phyloP scores from a whole-genome alignment of 805 yeast species.

The Jamesozyma rosinii region DNA sequence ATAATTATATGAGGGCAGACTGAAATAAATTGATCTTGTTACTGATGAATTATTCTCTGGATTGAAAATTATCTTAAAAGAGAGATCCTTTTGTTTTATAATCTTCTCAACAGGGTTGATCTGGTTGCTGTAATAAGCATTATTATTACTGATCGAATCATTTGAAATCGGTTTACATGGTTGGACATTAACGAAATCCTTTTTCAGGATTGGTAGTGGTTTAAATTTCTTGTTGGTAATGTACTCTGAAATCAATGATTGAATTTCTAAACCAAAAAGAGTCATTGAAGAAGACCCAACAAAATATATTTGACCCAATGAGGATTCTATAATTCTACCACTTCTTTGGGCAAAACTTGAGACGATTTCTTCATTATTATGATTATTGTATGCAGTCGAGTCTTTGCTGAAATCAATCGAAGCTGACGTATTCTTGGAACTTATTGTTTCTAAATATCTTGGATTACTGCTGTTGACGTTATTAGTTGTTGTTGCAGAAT shows the following conservation, averaged over 20 bases:
- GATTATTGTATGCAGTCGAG: no score
- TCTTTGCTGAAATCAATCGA: not conserved
- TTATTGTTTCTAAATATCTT: not conserved
- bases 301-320: constrained; percentile 67
- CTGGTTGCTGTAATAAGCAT: not conserved
- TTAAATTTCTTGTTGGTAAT: constrained; percentile 13
- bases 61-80: not conserved
- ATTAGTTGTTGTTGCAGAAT: not conserved
- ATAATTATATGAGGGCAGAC: constrained; percentile 63
- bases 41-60: not conserved
- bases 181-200: constrained; percentile 2
- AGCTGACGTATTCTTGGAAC: not conserved
- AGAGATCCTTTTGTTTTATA: not conserved
- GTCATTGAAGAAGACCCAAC: constrained; percentile 83
- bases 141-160: not conserved
- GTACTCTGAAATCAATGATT: constrained; percentile 45
- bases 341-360: constrained; percentile 64
- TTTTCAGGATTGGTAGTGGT: constrained; percentile 11
- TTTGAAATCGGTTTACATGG: constrained; percentile 1
- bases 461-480: not conserved
- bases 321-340: constrained; percentile 61
- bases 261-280: constrained; percentile 66
- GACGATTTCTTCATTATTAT: constrained; percentile 42
- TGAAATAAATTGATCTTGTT: not conserved
- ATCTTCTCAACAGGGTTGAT: not conserved